A percentile compares a stretch with the other conserved stretches of the same genome.
Conservation (phyloP, 352 stramenopile genomes). For the Globisporangium cystogenes region DNA sequence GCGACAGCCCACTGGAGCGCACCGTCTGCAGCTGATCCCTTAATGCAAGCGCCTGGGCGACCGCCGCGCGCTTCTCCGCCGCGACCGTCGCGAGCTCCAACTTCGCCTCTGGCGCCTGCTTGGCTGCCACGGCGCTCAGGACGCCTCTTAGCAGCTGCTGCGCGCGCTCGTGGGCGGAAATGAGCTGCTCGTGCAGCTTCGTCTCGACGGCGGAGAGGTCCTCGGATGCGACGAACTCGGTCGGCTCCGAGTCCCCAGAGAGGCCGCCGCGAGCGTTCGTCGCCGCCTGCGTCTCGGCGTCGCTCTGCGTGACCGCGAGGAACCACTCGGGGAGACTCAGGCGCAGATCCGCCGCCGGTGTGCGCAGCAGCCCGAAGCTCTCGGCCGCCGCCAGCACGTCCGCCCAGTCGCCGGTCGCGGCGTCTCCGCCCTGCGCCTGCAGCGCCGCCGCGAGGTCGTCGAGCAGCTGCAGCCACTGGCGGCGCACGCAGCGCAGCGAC, state of each 20-base stretch:
- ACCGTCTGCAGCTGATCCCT: conserved; percentile 57
- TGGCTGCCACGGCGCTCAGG: conserved; percentile 17
- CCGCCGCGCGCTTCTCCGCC: conserved; percentile 44
- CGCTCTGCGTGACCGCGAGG: conserved; percentile 38
- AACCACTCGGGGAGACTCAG: conserved; percentile 73
- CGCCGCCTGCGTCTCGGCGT: conserved; percentile 28
- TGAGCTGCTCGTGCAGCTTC: conserved; percentile 34
- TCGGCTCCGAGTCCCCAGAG: conserved; percentile 12
- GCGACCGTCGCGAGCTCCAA: conserved; percentile 56
- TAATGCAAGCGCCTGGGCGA: conserved; percentile 32
- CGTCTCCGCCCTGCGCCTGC: conserved; percentile 10
- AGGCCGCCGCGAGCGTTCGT: too few relatives aligned
- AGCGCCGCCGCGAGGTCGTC: conserved; percentile 42
- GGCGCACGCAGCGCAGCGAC: conserved; percentile 49
- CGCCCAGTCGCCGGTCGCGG: conserved; percentile 25
- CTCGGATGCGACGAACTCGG: conserved; percentile 20
- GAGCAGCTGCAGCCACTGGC: conserved; percentile 62
- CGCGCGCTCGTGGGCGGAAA: conserved; percentile 21
- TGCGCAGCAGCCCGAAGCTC: conserved; percentile 33
- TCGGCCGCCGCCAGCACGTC: conserved; percentile 29
- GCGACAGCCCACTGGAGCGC: conserved; percentile 8
- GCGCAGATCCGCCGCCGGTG: conserved; percentile 34
- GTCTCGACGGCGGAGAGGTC: conserved; percentile 38
- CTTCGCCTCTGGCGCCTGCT: conserved; percentile 16
- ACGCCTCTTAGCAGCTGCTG: conserved; percentile 35